Base-by-base conservation (phyloP, 2,329 filamentous ascomycete species). In the Mycosphaerelloides madeirae region DNA sequence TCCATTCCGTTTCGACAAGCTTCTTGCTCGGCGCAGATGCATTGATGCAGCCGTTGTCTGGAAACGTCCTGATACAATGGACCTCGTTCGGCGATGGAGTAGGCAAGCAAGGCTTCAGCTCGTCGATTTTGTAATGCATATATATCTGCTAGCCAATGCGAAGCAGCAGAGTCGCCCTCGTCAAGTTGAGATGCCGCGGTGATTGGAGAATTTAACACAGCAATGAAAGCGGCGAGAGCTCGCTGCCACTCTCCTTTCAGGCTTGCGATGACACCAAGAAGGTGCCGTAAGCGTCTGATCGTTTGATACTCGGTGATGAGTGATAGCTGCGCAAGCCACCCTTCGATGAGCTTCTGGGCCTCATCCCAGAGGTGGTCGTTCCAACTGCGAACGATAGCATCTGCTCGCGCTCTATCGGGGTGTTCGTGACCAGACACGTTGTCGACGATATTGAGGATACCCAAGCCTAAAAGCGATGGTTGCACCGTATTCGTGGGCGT, bases 121-220 rank as follows among this genome's bases (percentile, higher is more conserved):
- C 33, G 31, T 6, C 51, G 41, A 16, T 53, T 46, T 13, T 50
- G 35, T 16, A 56, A 11, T 12, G 52, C 31, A 20, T 57, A 58
- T 13, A 39, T 41, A 29, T 58, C 54, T 7, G 47, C 56, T 5
- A 57, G 44, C 53, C 53, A 58, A 29, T 50, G 53, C 7, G 55
- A 49, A 14, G 56, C 54, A 12, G 54, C 51, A 31, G 44, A 53
- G 31, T 57, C 56, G 11, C 50, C 56, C 12, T 13, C 41, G 32
- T 58, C 54, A 7, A 57, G 41, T 8, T 43, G 28, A 2, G 31
- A 29, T 2, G 42, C 11, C 6, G 49, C 44, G n/a, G 29, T 18
- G 6, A 57, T 42, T 6, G 53, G 53, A 20, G 31, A 42, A 2
- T 40, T 36, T 13, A 58, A 41, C 2, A 56, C 54, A 6, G 48